Percentiles rank a stretch among this genome's conserved stretches.
Evolutionary conservation across 345 rosid genomes (phyloP).

Genomic region (Ailanthus altissimus): DNA sequence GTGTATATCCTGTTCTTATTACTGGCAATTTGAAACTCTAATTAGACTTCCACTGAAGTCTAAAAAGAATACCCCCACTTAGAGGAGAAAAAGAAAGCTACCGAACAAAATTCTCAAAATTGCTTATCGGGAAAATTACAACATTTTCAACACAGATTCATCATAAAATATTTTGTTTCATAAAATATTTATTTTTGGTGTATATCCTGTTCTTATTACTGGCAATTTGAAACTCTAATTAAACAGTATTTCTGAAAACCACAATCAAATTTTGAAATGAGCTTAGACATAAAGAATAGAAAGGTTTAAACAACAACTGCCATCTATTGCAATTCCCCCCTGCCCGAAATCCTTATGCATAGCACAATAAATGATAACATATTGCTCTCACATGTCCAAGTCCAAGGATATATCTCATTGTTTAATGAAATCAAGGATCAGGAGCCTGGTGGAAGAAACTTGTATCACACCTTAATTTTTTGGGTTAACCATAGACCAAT

Average conservation of each 20-base stretch:
- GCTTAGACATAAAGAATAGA: not conserved
- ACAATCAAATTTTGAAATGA: not conserved
- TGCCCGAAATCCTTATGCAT: slow-evolving; percentile 1
- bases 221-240: not conserved
- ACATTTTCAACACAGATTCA: not conserved
- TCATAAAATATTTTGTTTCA: not conserved
- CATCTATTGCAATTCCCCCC: not conserved
- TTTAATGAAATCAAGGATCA: slow-evolving; percentile 14
- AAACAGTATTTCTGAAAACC: not conserved
- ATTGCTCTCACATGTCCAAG: not conserved
- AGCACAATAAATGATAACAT: not conserved
- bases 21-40: too few species aligned
- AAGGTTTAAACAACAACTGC: not conserved
- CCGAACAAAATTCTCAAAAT: not conserved
- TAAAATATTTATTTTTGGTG: not conserved
- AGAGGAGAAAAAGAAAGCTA: not conserved
- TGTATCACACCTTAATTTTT: slow-evolving; percentile 66
- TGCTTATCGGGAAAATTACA: not conserved
- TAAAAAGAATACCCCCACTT: not conserved
- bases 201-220: not conserved
- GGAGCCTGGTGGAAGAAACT: slow-evolving; percentile 5
- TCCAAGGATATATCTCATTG: not conserved
- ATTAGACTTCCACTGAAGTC: not conserved
- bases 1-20: too few species aligned
- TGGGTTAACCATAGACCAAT: slow-evolving; percentile 89